A percentile compares a stretch with the other conserved stretches of the same genome.
These are phyloP conservation scores for Pythium apleroticum DNA, from an alignment of 352 stramenopile genomes.

Conservation along the genomic window DNA sequence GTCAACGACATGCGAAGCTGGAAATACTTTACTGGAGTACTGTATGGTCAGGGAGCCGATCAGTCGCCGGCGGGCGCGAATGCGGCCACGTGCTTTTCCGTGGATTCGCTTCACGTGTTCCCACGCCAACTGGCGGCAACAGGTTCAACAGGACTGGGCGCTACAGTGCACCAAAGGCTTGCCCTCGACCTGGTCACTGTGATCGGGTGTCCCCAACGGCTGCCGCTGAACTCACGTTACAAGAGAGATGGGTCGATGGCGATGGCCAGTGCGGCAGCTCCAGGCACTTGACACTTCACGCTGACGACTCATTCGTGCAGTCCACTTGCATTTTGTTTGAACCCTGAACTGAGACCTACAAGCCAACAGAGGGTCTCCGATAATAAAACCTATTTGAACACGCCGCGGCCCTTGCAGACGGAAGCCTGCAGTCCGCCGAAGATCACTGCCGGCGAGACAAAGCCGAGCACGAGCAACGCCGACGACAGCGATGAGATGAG, in stretches of 20 bases:
- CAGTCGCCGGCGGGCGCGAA: background rate
- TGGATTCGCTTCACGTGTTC: background rate
- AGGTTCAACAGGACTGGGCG: too few relatives aligned
- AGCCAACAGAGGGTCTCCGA: background rate
- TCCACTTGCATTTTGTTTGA: too few relatives aligned
- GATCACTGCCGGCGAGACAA: conserved; percentile 4
- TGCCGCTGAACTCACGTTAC: background rate
- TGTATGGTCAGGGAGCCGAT: too few relatives aligned
- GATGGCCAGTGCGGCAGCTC: too few relatives aligned
- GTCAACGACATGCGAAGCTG: too few relatives aligned
- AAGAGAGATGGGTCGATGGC: background rate
- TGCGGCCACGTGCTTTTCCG: background rate
- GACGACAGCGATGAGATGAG: conserved; percentile 8
- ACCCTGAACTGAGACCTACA: background rate
- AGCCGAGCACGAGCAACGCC: conserved; percentile 17
- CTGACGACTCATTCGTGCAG: background rate
- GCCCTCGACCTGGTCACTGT: too few relatives aligned
- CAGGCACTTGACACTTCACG: background rate
- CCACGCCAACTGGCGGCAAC: background rate
- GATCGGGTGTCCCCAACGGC: too few relatives aligned
- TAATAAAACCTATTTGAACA: background rate
- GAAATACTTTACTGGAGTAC: too few relatives aligned
- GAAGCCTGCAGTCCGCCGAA: background rate
- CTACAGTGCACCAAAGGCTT: too few relatives aligned
- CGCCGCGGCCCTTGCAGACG: background rate